A percentile compares a stretch with the other conserved stretches of the same genome.
phyloP scores from a whole-genome alignment of 2,329 filamentous ascomycete genomes.

The Ceratocystis diversiconidia region DNA sequence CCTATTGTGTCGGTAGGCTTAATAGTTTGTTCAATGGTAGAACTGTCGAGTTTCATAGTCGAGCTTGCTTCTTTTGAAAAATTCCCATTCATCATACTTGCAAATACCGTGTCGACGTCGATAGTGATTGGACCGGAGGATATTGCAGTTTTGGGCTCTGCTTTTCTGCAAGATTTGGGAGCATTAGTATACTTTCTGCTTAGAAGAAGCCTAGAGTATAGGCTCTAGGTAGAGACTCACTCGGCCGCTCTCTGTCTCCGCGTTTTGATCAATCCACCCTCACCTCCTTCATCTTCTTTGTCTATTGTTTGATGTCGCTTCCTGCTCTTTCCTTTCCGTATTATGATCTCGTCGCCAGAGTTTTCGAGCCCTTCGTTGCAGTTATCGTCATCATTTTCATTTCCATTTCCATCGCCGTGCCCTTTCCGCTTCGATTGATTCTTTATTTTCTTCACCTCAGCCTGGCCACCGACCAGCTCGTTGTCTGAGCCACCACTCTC shows the following conservation, averaged over 20 bases:
- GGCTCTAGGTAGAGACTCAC: slow-evolving; percentile 27
- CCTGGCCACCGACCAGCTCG: neutral
- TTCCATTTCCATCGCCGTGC: neutral
- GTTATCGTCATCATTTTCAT: slow-evolving; percentile 15
- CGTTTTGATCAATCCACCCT: slow-evolving; percentile 56
- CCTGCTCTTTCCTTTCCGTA: slow-evolving; percentile 43
- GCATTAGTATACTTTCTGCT: neutral
- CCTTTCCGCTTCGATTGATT: slow-evolving; percentile 26
- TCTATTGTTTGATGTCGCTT: slow-evolving; percentile 33
- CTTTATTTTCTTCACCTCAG: slow-evolving; percentile 7
- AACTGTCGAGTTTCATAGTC: neutral
- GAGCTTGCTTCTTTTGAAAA: slow-evolving; percentile 15
- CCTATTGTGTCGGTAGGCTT: neutral
- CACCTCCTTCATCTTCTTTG: slow-evolving; percentile 40
- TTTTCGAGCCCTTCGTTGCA: slow-evolving; percentile 35
- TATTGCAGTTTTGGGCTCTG: slow-evolving; percentile 39
- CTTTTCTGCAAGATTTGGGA: slow-evolving; percentile 31
- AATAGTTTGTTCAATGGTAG: neutral
- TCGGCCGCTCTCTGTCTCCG: slow-evolving; percentile 54
- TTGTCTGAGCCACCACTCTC: slow-evolving; percentile 19
- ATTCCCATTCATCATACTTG: slow-evolving; percentile 43
- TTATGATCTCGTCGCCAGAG: slow-evolving; percentile 59
- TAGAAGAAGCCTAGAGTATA: neutral
- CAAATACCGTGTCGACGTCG: slow-evolving; percentile 58
- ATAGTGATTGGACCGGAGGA: slow-evolving; percentile 49